Evolutionary conservation across 345 rosid genomes (phyloP).

Genomic region (Anacardium occidentale): DNA sequence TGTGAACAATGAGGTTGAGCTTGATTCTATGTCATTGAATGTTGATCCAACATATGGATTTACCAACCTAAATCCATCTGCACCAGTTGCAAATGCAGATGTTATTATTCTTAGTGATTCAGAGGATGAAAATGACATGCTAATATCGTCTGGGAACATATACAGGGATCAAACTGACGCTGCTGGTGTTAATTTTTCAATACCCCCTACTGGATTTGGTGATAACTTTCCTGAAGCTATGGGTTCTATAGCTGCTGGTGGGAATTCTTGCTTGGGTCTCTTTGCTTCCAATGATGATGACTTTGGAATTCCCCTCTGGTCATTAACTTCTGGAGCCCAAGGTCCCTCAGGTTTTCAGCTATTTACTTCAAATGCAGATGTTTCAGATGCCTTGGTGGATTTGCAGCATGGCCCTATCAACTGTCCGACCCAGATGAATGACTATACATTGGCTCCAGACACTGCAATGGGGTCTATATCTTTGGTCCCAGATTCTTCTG

Average conservation of each 20-base stretch:
- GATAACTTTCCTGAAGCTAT: constrained; percentile 61
- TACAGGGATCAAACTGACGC: constrained; percentile 48
- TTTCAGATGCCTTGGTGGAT: constrained; percentile 57
- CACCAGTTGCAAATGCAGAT: constrained; percentile 53
- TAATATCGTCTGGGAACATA: constrained; percentile 48
- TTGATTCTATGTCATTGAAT: constrained; percentile 73
- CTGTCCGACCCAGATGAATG: constrained; percentile 60
- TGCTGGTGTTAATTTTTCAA: constrained; percentile 54
- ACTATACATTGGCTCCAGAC: constrained; percentile 60
- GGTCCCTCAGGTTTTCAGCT: constrained; percentile 73
- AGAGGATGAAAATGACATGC: constrained; percentile 73
- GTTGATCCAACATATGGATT: constrained; percentile 53
- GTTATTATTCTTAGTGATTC: constrained; percentile 91
- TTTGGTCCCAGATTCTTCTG: constrained; percentile 50
- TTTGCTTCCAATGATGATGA: constrained; percentile 61
- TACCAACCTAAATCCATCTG: constrained; percentile 47
- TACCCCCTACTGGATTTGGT: constrained; percentile 52
- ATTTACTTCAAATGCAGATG: constrained; percentile 58
- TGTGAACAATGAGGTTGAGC: constrained; percentile 59
- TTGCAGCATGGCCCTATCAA: constrained; percentile 51
- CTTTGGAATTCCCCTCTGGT: constrained; percentile 69
- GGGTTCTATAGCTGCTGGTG: constrained; percentile 46
- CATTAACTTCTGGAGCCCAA: constrained; percentile 66
- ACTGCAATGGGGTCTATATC: constrained; percentile 43
- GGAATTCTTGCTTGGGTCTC: constrained; percentile 62